Evolutionary conservation across 768 basidiomycete genomes (phyloP).

Genomic region (Gloeopeniophorella convolvens): DNA sequence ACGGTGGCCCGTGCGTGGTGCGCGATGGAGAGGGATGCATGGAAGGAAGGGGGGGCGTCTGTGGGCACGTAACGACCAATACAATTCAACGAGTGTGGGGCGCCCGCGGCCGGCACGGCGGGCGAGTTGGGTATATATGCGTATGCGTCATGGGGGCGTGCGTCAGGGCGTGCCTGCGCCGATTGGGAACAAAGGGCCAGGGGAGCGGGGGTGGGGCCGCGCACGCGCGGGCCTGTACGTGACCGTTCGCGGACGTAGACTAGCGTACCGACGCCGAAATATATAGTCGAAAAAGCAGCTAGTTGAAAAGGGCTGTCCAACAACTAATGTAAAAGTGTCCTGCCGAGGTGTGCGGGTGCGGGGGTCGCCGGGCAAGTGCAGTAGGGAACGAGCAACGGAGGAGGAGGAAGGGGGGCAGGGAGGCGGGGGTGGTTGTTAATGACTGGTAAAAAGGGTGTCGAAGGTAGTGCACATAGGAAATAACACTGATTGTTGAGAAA

Average conservation of each 20-base stretch:
- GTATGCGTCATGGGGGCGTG: slow-evolving; percentile 12
- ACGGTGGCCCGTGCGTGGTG: neutral
- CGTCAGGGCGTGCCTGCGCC: neutral
- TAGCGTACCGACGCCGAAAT: slow-evolving; percentile 13
- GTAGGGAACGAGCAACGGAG: too few species aligned
- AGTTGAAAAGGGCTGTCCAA: slow-evolving; percentile 7
- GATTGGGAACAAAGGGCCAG: neutral
- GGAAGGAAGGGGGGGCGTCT: neutral
- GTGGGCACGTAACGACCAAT: slow-evolving; percentile 15
- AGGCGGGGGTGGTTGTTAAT: slow-evolving; percentile 12
- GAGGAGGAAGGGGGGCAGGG: neutral
- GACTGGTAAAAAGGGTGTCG: slow-evolving; percentile 8
- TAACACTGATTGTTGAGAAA: slow-evolving; percentile 17
- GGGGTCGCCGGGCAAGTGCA: slow-evolving; percentile 2
- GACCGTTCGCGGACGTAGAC: neutral
- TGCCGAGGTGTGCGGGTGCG: slow-evolving; percentile 1
- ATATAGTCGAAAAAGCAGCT: slow-evolving; percentile 11
- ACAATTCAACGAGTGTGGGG: slow-evolving; percentile 17
- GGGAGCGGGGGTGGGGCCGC: neutral
- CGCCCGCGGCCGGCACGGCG: slow-evolving; percentile 12
- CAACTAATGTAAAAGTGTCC: slow-evolving; percentile 11
- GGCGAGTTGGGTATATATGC: slow-evolving; percentile 20
- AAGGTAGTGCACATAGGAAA: slow-evolving; percentile 17
- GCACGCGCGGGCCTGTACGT: neutral
- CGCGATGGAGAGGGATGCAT: neutral